Evolutionary conservation across 768 basidiomycete genomes (phyloP), one percentile per base, ranked within the genome.

Genomic region (Tricholoma flavovirens): DNA sequence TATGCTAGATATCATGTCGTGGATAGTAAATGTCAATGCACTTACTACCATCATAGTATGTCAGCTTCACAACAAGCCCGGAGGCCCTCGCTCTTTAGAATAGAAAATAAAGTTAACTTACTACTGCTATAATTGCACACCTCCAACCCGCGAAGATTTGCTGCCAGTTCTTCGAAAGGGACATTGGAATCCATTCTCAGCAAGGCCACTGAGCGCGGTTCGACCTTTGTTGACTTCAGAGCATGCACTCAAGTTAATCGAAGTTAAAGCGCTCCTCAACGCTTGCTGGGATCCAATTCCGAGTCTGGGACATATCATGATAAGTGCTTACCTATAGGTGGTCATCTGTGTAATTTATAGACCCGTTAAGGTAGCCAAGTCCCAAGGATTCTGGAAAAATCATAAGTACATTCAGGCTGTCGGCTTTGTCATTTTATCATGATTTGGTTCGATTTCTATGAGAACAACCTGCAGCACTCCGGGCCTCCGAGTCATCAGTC

Each of bases 71-170:
- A 26, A 26, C 3, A 26, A 26, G 3, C 24, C 24, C 24, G 24
- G 24, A 2, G 24, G 24, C 24, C 24, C 24, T 26, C 24, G 24
- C n/a, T n/a, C n/a, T n/a, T n/a, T n/a, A n/a, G n/a, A n/a, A n/a
- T n/a, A 26, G 24, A 26, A 26, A 26, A 3, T 10, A 38, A 38
- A 29, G n/a, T 30, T 5, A 15, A 58, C 66, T 58, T 29, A 66
- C 66, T 60, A 10, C 61, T 59, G 36, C 60, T 64, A 57, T 66
- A 67, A 53, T 66, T 66, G 57, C 65, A 66, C 24, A 51, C 49
- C 50, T 60, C 61, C 48, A 66, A 54, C 14, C 66, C 66, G 12
- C 59, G 35, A 29, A 65, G 33, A 49, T 59, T 53, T 48, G 55
- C 57, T 7, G 49, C 48, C n/a, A 54, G 42, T 12, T 42, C 33